Evolutionary conservation across 306 rosid genomes (phyloP).

Genomic region (Alnus rubra): DNA sequence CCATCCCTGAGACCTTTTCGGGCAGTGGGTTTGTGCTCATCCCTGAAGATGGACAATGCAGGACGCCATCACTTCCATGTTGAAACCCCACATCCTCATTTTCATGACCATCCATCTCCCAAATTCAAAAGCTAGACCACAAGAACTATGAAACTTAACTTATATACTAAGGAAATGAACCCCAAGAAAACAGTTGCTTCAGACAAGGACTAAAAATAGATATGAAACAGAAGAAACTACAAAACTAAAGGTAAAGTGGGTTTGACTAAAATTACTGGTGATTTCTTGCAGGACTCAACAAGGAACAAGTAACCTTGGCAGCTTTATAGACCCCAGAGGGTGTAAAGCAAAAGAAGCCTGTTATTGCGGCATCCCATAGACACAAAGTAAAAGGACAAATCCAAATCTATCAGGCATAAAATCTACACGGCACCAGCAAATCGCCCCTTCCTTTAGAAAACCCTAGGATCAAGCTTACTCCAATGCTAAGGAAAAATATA

Average conservation of each 20-base stretch:
- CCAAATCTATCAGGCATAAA: constrained; percentile 54
- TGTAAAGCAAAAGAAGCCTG: constrained; percentile 79
- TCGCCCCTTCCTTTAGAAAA: constrained; percentile 41
- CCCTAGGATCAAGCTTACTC: constrained; percentile 60
- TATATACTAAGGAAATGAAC: constrained; percentile 26
- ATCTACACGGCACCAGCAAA: constrained; percentile 52
- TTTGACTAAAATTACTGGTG: constrained; percentile 73
- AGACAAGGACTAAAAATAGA: constrained; percentile 27
- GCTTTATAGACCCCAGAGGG: constrained; percentile 77
- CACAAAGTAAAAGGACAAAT: constrained; percentile 56
- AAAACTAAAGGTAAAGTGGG: constrained; percentile 59
- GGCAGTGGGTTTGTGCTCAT: constrained; percentile 45
- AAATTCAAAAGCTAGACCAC: constrained; percentile 37
- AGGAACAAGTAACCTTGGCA: constrained; percentile 81
- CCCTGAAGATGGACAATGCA: constrained; percentile 53
- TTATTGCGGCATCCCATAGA: constrained; percentile 52
- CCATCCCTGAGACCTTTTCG: constrained; percentile 54
- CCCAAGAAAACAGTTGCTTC: constrained; percentile 42
- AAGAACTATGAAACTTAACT: constrained; percentile 26
- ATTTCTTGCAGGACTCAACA: constrained; percentile 87
- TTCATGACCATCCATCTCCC: constrained; percentile 72
- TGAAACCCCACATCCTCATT: constrained; percentile 67
- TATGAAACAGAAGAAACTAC: constrained; percentile 29
- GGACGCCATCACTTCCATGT: constrained; percentile 50
- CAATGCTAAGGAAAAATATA: constrained; percentile 33